A percentile compares a stretch with the other conserved stretches of the same genome.
Evolutionary conservation across 2,329 filamentous ascomycete genomes (phyloP).

Genomic region (Trichoderma polysporum): DNA sequence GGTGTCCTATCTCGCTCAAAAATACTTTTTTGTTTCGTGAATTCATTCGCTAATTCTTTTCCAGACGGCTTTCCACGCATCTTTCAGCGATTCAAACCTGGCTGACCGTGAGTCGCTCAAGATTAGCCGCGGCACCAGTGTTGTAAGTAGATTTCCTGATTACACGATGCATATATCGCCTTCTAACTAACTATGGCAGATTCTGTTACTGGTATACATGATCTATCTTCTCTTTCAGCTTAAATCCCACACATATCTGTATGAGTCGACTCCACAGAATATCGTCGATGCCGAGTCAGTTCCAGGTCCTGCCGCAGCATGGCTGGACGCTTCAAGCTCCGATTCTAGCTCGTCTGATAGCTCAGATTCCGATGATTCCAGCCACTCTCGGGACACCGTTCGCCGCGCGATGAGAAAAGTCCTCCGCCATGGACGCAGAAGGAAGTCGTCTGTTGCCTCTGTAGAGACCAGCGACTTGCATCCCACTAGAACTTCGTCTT

Average conservation of each 20-base stretch:
- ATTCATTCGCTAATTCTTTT: slow-evolving; percentile 38
- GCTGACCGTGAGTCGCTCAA: slow-evolving; percentile 74
- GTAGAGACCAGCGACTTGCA: slow-evolving; percentile 51
- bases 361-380: slow-evolving; percentile 66
- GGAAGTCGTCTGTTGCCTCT: slow-evolving; percentile 75
- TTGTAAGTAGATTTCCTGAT: slow-evolving; percentile 52
- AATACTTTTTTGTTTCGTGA: slow-evolving; percentile 37
- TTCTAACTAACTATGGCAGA: slow-evolving; percentile 38
- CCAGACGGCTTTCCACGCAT: slow-evolving; percentile 82
- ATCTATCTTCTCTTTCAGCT: slow-evolving; percentile 88
- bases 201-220: slow-evolving; percentile 77
- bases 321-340: slow-evolving; percentile 70
- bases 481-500: slow-evolving; percentile 42
- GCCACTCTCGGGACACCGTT: slow-evolving; percentile 60
- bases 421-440: slow-evolving; percentile 66
- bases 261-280: slow-evolving; percentile 87
- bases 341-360: slow-evolving; percentile 59
- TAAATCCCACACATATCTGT: slow-evolving; percentile 89
- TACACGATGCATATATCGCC: neutral
- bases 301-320: slow-evolving; percentile 78
- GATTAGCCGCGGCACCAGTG: slow-evolving; percentile 86
- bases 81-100: slow-evolving; percentile 61
- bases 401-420: slow-evolving; percentile 74
- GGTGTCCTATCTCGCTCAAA: slow-evolving; percentile 29
- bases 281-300: slow-evolving; percentile 90